Conservation (phyloP, 2,329 filamentous ascomycete genomes). For the Trichoderma sp. region DNA sequence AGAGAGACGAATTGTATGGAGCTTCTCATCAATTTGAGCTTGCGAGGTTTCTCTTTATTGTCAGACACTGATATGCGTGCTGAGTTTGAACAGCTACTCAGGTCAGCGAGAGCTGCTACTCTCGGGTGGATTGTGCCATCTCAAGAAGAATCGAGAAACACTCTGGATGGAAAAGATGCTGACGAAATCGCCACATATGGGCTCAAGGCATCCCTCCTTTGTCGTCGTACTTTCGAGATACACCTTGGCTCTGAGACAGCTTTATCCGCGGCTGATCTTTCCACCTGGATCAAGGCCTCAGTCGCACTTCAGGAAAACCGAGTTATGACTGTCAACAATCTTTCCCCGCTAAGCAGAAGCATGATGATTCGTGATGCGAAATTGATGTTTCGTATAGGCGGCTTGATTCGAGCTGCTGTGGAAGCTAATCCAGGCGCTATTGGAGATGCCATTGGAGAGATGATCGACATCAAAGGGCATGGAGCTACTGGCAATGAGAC, state of each 20-base stretch:
- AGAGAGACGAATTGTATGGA: slow-evolving; percentile 61
- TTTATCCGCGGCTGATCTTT: slow-evolving; percentile 14
- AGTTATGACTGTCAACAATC: slow-evolving; percentile 21
- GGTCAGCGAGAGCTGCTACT: slow-evolving; percentile 44
- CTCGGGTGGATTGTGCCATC: slow-evolving; percentile 52
- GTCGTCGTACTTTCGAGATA: slow-evolving; percentile 42
- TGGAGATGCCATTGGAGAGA: neutral
- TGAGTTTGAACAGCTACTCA: slow-evolving; percentile 39
- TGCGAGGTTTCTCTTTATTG: slow-evolving; percentile 39
- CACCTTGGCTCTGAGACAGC: neutral
- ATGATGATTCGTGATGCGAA: slow-evolving; percentile 29
- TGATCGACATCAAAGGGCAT: neutral
- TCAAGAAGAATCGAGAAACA: slow-evolving; percentile 44
- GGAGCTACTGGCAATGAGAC: neutral
- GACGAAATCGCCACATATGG: slow-evolving; percentile 42
- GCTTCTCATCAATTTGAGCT: slow-evolving; percentile 51
- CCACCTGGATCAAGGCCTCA: slow-evolving; percentile 29
- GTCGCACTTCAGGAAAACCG: slow-evolving; percentile 33
- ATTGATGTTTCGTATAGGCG: slow-evolving; percentile 17
- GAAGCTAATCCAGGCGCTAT: neutral
- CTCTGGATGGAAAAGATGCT: slow-evolving; percentile 40
- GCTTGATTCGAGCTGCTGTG: neutral
- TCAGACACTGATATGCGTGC: slow-evolving; percentile 9
- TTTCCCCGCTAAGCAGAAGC: slow-evolving; percentile 6
- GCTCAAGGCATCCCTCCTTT: slow-evolving; percentile 59